These are phyloP conservation scores for Coemansia javaensis DNA, from an alignment of 192 early-diverging fungal species.

Conservation along the genomic window DNA sequence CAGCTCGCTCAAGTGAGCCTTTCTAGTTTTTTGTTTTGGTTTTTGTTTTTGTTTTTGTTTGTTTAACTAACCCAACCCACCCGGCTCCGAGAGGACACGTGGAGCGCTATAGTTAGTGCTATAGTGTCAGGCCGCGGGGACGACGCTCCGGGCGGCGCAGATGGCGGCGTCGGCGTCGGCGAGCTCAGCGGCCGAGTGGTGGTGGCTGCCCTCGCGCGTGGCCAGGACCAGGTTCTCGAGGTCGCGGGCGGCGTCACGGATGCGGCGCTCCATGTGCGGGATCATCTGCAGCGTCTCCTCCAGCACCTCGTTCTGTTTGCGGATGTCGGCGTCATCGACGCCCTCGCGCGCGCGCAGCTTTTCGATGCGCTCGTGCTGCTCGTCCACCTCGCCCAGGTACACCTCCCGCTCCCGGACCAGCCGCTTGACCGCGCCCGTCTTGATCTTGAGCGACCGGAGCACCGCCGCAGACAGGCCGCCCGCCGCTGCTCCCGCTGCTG, in stretches of 20 bases:
- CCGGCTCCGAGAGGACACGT: too few relatives aligned
- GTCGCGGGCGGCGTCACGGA: conserved; percentile 32
- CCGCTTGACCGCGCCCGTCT: conserved; percentile 35
- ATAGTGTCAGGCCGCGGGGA: not conserved
- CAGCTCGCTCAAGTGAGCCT: conserved; percentile 70
- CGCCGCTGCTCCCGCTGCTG: too few relatives aligned
- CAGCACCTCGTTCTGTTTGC: conserved; percentile 50
- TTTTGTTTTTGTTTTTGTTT: not conserved
- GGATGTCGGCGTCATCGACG: conserved; percentile 29
- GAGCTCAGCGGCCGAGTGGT: conserved; percentile 3
- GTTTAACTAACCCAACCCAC: too few relatives aligned
- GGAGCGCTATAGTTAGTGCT: too few relatives aligned
- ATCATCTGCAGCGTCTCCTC: conserved; percentile 46
- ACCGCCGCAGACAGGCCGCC: not conserved
- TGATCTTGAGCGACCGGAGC: conserved; percentile 37
- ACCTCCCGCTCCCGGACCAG: conserved; percentile 30
- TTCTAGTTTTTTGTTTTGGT: not conserved
- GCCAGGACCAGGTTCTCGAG: conserved; percentile 28
- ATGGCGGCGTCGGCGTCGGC: conserved; percentile 1
- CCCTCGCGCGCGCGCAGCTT: conserved; percentile 9
- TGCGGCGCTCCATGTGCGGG: conserved; percentile 38
- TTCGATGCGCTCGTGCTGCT: conserved; percentile 27
- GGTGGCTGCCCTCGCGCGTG: not conserved
- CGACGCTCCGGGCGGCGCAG: not conserved
- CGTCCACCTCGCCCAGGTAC: conserved; percentile 18